Evolutionary conservation across 148 eudicot genomes (phyloP), one percentile per base, ranked within the genome.

Genomic region (Rhododendron simsii): DNA sequence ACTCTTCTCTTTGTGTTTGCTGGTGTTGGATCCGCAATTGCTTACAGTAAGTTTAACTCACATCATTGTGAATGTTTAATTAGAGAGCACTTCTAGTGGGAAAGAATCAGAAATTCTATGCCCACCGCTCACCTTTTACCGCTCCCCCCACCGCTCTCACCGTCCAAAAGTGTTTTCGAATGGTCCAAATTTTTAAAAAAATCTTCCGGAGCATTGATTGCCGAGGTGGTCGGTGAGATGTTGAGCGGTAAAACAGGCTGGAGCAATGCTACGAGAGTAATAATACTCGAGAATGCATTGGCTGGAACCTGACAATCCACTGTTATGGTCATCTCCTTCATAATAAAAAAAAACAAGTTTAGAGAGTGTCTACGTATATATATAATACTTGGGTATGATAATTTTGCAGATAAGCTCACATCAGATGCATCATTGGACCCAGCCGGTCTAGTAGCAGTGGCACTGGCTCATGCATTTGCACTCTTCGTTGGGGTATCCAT

Each of bases 1-100:
- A 95, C 98, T n/a, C 91, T 93, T 47, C 91, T 95, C 44, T 95
- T 95, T 83, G 98, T 95, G 0, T 94, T 95, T 85, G 98, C 98
- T 12, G 98, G 98, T 23, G 98, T 94, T n/a, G 98, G 98, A 45
- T 95, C 98, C 0, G 98, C 95, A 4, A 81, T 95, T 1, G 92
- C 98, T 81, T 95, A 84, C 85, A 86, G 98, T 95, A 90, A 87
- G 93, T 92, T 4, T 18, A 57, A 57, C 61, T 57, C 61, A 57
- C 61, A 16, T 57, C 20, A n/a, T n/a, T n/a, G n/a, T n/a, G n/a
- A n/a, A n/a, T n/a, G n/a, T n/a, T n/a, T n/a, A n/a, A n/a, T n/a
- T 63, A 63, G 69, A 2, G 28, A 61, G n/a, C 26, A 23, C 12
- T 61, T 61, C 26, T 16, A 55, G 20, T 4, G 61, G 7, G 23